Percentiles rank a stretch among this genome's conserved stretches.
Conservation (phyloP, 2,329 filamentous ascomycete species). For the Diaporthe helianthi region DNA sequence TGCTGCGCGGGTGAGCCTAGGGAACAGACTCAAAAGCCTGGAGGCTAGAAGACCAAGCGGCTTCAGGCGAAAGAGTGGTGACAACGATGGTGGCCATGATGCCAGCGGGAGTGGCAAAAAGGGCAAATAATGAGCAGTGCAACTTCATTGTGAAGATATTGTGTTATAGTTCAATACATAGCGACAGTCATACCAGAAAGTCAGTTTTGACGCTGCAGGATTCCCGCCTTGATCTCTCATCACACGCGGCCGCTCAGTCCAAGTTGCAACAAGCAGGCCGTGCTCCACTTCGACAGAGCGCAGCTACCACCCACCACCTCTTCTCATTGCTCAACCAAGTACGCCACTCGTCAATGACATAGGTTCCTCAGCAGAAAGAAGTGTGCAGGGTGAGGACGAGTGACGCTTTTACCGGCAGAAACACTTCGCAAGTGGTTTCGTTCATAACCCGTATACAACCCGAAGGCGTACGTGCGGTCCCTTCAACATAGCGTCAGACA, state of each 20-base stretch:
- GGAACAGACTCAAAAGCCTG: slow-evolving; percentile 53
- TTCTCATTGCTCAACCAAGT: too few species aligned
- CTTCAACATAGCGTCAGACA: too few species aligned
- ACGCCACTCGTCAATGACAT: neutral
- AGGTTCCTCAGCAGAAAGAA: neutral
- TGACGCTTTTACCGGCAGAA: neutral
- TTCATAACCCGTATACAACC: too few species aligned
- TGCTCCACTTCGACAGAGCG: neutral
- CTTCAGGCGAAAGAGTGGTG: slow-evolving; percentile 22
- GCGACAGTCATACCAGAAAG: neutral
- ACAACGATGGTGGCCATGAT: neutral
- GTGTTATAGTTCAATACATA: neutral
- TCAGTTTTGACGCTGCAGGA: neutral
- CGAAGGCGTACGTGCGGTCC: too few species aligned
- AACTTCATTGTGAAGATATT: neutral
- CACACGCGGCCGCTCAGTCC: neutral
- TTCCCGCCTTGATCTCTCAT: neutral
- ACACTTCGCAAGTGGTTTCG: neutral
- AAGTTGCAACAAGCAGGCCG: too few species aligned
- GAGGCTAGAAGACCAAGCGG: slow-evolving; percentile 24
- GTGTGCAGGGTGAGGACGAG: neutral
- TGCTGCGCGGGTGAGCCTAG: slow-evolving; percentile 57
- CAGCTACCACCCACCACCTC: neutral
- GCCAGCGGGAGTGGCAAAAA: neutral
- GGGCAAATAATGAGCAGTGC: neutral